Evolutionary conservation across 1,284 basidiomycete species (phyloP).

Genomic region (Athelia psychrophila): DNA sequence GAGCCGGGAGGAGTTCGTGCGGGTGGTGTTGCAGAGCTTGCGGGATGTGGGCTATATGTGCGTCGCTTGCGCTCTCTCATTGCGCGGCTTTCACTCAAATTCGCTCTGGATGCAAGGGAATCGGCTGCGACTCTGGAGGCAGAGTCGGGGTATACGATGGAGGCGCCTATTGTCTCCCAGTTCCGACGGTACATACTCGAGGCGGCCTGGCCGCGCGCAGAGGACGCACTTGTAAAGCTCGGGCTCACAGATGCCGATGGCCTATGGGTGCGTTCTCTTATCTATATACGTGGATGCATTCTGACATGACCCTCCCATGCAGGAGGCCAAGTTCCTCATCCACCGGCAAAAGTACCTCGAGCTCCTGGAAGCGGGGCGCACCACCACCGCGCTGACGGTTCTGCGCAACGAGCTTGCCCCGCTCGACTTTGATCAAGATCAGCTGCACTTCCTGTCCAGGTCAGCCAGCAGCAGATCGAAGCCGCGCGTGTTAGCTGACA

Average conservation of each 20-base stretch:
- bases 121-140: constrained; percentile 86
- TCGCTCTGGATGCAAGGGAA: constrained; percentile 51
- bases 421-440: constrained; percentile 71
- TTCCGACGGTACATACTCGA: constrained; percentile 83
- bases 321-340: constrained; percentile 87
- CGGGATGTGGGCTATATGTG: constrained; percentile 92
- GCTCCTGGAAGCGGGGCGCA: constrained; percentile 81
- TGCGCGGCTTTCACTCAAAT: constrained; percentile 4
- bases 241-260: constrained; percentile 66
- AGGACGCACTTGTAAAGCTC: constrained; percentile 65
- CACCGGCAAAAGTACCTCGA: constrained; percentile 97
- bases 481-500: constrained; percentile 2
- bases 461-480: constrained; percentile 25
- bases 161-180: constrained; percentile 74
- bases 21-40: constrained; percentile 88
- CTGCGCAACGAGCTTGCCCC: constrained; percentile 87
- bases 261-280: constrained; percentile 50
- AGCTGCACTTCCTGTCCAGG: constrained; percentile 86
- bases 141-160: constrained; percentile 91
- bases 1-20: constrained; percentile 88
- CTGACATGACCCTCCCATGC: constrained; percentile 12
- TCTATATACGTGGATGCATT: constrained; percentile 6
- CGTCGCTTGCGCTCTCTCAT: constrained; percentile 33
- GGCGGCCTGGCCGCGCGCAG: constrained; percentile 84
- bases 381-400: constrained; percentile 81